These are phyloP conservation scores for Mercurialis annua DNA, from an alignment of 345 rosid species.

Conservation along the genomic window DNA sequence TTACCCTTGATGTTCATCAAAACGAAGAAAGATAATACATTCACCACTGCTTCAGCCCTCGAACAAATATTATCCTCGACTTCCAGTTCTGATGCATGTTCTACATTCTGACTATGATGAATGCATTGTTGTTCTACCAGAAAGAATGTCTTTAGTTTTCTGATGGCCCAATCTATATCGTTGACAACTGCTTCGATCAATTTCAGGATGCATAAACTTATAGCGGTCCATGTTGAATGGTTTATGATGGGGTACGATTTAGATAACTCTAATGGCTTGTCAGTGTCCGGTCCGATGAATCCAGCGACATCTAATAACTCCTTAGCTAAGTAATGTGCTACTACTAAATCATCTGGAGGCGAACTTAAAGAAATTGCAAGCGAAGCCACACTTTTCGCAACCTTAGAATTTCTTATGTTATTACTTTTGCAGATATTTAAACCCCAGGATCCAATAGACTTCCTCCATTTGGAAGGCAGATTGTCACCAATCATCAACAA, in stretches of 20 bases:
- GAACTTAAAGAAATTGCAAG: slow-evolving; percentile 51
- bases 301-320: slow-evolving; percentile 46
- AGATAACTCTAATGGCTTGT: slow-evolving; percentile 31
- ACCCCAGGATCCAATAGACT: slow-evolving; percentile 63
- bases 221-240: slow-evolving; percentile 41
- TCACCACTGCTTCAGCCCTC: slow-evolving; percentile 55
- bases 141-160: slow-evolving; percentile 47
- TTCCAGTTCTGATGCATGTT: slow-evolving; percentile 31
- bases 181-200: slow-evolving; percentile 42
- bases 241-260: slow-evolving; percentile 49
- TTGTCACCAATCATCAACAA: slow-evolving; percentile 41
- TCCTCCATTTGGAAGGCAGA: slow-evolving; percentile 53
- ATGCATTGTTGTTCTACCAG: slow-evolving; percentile 37
- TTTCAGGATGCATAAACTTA: slow-evolving; percentile 56
- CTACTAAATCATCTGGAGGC: slow-evolving; percentile 51
- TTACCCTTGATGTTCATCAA: slow-evolving; percentile 68
- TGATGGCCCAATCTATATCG: slow-evolving; percentile 68
- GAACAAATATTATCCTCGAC: slow-evolving; percentile 58
- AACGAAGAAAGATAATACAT: slow-evolving; percentile 63
- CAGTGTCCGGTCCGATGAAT: slow-evolving; percentile 34
- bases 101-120: slow-evolving; percentile 31
- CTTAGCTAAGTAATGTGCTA: slow-evolving; percentile 46
- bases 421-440: slow-evolving; percentile 49
- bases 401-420: slow-evolving; percentile 38
- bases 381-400: slow-evolving; percentile 48